Conservation (phyloP, 805 yeast species). For the Myxozyma sirexii region DNA sequence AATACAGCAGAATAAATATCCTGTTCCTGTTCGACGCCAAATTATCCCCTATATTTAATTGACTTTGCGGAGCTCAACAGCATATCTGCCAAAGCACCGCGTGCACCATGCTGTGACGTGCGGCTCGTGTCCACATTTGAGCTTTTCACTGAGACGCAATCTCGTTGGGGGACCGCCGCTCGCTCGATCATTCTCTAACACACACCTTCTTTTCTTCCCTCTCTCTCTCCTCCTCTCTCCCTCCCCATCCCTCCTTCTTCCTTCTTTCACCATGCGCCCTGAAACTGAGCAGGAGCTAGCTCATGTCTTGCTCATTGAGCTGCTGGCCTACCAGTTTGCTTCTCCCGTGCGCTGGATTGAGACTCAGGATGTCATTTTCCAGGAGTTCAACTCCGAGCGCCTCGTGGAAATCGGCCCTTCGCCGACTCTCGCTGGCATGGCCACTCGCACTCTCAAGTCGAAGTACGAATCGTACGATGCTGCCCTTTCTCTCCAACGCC, state of each 20-base stretch:
- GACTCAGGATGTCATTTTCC: slow-evolving; percentile 96
- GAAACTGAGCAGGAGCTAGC: slow-evolving; percentile 98
- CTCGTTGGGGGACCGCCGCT: slow-evolving; percentile 10
- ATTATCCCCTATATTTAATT: too few species aligned
- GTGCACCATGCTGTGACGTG: not conserved
- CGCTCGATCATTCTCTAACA: not conserved
- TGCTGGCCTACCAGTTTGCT: slow-evolving; percentile 97
- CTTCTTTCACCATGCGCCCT: slow-evolving; percentile 63
- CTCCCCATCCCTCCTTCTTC: slow-evolving; percentile 6
- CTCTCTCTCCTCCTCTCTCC: not conserved
- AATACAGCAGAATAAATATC: too few species aligned
- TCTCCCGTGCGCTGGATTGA: slow-evolving; percentile 99
- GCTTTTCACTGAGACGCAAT: not conserved
- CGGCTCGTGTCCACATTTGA: not conserved
- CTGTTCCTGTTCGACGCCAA: too few species aligned
- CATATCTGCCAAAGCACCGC: not conserved
- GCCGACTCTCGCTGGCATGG: slow-evolving; percentile 98
- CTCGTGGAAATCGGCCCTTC: slow-evolving; percentile 99
- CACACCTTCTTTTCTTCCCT: not conserved
- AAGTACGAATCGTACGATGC: slow-evolving; percentile 98
- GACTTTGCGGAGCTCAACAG: not conserved
- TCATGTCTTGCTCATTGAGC: slow-evolving; percentile 89
- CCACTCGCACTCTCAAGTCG: slow-evolving; percentile 90
- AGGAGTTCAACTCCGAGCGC: slow-evolving; percentile 92
- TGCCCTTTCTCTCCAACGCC: slow-evolving; percentile 88